phyloP scores from a whole-genome alignment of 768 basidiomycete species.

The Lentinus tigrinus region DNA sequence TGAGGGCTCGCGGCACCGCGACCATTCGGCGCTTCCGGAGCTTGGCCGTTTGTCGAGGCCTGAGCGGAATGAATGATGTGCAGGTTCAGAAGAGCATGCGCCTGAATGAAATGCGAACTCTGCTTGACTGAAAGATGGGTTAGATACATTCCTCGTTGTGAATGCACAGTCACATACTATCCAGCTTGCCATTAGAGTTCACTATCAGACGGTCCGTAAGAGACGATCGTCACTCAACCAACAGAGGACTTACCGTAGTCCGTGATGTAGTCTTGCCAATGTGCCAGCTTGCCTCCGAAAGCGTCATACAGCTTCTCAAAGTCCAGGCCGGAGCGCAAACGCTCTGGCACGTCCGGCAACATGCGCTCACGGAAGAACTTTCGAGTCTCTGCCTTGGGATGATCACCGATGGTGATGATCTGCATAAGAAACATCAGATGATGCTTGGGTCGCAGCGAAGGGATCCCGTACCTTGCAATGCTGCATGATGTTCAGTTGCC shows the following conservation, averaged over 20 bases:
- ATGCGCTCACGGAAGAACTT: slow-evolving; percentile 64
- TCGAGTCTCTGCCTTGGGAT: slow-evolving; percentile 68
- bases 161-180: slow-evolving; percentile 46
- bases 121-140: slow-evolving; percentile 54
- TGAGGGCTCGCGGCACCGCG: slow-evolving; percentile 20
- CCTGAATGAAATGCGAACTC: slow-evolving; percentile 83
- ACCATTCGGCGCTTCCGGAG: slow-evolving; percentile 24
- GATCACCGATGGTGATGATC: slow-evolving; percentile 81
- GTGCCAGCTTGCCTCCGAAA: slow-evolving; percentile 82
- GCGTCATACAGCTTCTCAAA: slow-evolving; percentile 77
- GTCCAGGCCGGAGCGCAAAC: slow-evolving; percentile 49
- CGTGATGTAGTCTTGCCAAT: slow-evolving; percentile 78
- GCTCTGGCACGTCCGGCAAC: slow-evolving; percentile 68
- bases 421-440: slow-evolving; percentile 24
- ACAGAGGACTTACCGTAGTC: slow-evolving; percentile 55
- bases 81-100: slow-evolving; percentile 78
- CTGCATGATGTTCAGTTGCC: slow-evolving; percentile 77
- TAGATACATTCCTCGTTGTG: not conserved
- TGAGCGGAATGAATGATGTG: slow-evolving; percentile 87
- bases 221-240: not conserved
- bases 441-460: not conserved
- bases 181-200: slow-evolving; percentile 68
- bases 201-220: slow-evolving; percentile 39
- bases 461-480: slow-evolving; percentile 63
- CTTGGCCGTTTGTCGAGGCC: slow-evolving; percentile 34